Conservation (phyloP, 2,329 filamentous ascomycete species). For the Coleophoma cylindrospora region DNA sequence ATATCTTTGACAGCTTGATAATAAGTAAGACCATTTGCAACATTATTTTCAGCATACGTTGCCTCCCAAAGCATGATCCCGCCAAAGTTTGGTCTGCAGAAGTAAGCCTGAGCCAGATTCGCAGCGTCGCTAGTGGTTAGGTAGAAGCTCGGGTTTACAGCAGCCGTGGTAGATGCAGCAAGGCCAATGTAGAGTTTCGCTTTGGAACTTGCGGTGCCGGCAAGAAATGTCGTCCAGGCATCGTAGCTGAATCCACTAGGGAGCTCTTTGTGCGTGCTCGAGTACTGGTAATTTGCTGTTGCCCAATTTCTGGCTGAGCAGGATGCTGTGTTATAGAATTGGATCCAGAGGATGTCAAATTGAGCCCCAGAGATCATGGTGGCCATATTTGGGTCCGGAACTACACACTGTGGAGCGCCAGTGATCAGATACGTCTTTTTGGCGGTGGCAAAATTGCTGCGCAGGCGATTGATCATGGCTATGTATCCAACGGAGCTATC, state of each 20-base stretch:
- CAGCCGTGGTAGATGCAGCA: conserved; percentile 1
- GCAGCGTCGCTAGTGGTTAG: conserved; percentile 1
- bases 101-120: conserved; percentile 2
- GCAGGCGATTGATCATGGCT: conserved; percentile 7
- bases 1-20: conserved; percentile 2
- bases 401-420: conserved; percentile 9
- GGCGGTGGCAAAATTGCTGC: conserved; percentile 3
- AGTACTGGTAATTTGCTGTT: conserved; percentile 7
- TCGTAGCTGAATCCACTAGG: conserved; percentile 5
- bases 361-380: conserved; percentile 6
- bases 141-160: background rate
- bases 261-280: background rate
- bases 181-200: conserved; percentile 12
- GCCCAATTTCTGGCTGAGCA: conserved; percentile 9
- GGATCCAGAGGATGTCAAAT: conserved; percentile 11
- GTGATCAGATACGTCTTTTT: conserved; percentile 9
- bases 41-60: conserved; percentile 3
- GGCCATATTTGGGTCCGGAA: conserved; percentile 12
- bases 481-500: conserved; percentile 9
- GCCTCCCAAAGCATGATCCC: conserved; percentile 9
- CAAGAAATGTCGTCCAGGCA: conserved; percentile 3
- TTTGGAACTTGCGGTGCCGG: conserved; percentile 4
- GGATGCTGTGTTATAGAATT: conserved; percentile 11
- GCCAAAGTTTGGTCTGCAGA: conserved; percentile 6
- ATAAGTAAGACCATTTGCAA: conserved; percentile 1